Base-by-base conservation (phyloP, 305 asterid genomes). In the Withania somnifera region DNA sequence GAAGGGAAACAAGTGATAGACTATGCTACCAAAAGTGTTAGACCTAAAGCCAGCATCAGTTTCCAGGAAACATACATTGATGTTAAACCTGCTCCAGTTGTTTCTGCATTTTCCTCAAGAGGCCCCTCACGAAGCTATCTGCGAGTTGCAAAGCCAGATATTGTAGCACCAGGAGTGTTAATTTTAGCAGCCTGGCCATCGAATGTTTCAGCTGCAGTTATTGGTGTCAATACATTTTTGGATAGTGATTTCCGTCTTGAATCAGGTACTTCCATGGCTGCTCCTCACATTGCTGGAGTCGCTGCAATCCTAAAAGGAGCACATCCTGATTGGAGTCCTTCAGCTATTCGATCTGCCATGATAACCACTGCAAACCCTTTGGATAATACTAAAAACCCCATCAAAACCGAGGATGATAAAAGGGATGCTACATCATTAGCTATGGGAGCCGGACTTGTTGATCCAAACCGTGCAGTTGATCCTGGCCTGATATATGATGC, bases 401-500 rank as follows among this genome's bases (percentile, higher is more conserved):
- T 85, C 28, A 60, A 63, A 64, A 84, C 73, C 40, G 40, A 58
- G 0, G 17, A 50, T 11, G 66, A 17, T 22, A 80, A 85, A 10
- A 26, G 19, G 10, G 38, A 28, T 0, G 84, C 88, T 50, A 73
- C 80, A 0, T 78, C 84, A 22, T 81, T 85, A 51, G 86, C 66
- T 40, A 85, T 85, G 26, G 88, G 86, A 30, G 75, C 86, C 6
- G 86, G 86, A 7, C 80, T 60, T 11, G 38, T 83, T 2, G 50
- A 80, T 22, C 88, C 88, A 6, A 85, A 80, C 80, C 63, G 81
- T 22, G 86, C 86, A 13, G 58, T 85, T 20, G 77, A 76, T 50
- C 88, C 86, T 0, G 86, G 86, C 19, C 86, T 85, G 22, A 34
- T 85, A 20, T 83, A 85, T 26, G 84, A 85, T 11, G 82, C 69